Base-by-base conservation (phyloP, 257 asterid species). In the Jaltomata sinuosa region DNA sequence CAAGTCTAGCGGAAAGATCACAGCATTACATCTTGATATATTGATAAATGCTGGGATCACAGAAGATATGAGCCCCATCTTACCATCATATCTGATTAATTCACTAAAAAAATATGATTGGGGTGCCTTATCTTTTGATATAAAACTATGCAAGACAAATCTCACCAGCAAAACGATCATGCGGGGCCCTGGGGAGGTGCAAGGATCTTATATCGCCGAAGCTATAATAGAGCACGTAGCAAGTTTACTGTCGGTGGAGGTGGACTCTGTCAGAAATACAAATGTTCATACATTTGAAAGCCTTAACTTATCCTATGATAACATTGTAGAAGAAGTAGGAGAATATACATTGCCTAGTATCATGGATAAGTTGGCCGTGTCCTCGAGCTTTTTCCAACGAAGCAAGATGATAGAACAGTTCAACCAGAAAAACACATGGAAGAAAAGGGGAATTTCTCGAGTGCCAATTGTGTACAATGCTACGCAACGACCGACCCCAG, bases 161-260 rank as follows among this genome's bases (percentile, higher is more conserved):
- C 92, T 77, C 62, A 52, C 87, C 50, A 90, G 93, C 90, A 92
- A 91, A 87, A 79, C 97, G 11, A 89, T 94, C 6, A 91, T 94
- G 97, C 90, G 97, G 79, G 97, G 69, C 27, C 97, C 97, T 0
- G 97, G 97, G 79, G 97, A 92, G 86, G 88, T 92, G 53, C 97
- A 94, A 84, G 97, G 89, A 79, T 90, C 94, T 55, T 92, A 78
- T 84, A 89, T 92, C 61, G 97, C 97, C 38, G 97, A 94, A 85
- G 94, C 93, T 67, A 87, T 94, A 85, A 52, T 92, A 1, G 97
- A 94, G 80, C 90, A 90, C 16, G 85, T 94, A 38, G 95, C 97
- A 29, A 88, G 93, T 7, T 22, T 85, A 31, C 92, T 94, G 25
- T 85, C 88, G 0, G 15, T 90, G 79, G 92, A 90, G 55, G 92